Base-by-base conservation (phyloP, 2,329 filamentous ascomycete species). In the Fusarium lateritium region DNA sequence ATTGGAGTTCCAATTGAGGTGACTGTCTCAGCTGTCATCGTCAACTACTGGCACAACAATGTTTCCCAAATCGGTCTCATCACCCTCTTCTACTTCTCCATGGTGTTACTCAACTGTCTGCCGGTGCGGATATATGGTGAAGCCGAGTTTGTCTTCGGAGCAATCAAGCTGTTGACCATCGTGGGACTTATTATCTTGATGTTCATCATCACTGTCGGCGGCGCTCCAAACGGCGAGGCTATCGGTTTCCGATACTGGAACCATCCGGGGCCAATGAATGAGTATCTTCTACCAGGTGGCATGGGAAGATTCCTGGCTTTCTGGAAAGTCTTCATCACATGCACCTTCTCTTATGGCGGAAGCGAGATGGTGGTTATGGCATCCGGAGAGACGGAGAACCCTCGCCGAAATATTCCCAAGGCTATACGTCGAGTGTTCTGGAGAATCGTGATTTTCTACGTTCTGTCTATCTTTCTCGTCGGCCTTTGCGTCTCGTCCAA, bases 401-500 rank as follows among this genome's bases (percentile, higher is more conserved):
- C 57, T 3, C 43, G 54, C 3, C 38, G 54, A 6, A 61, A 61
- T 5, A 61, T 61, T 2, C 58, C 58, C 59, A 90, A 89, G 79
- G 89, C 89, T 1, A 87, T 88, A 6, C 81, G 84, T 17, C 85
- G 88, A 44, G 89, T 89, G 71, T 83, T 90, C 71, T 89, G 83
- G 80, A 87, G 89, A 65, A 84, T 91, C 19, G 83, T 87, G 43
- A 73, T 90, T 69, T 91, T 91, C 77, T 91, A 91, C 76, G 86
- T 89, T 8, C 76, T 90, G n/a, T 84, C 86, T 5, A 86, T 87
- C 26, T 82, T 91, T 67, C 79, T 89, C 63, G 85, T 91, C 44
- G 88, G 89, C 53, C 83, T 88, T 72, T 82, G 90, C 56, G 86
- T 88, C 8, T 84, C 93, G 3, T 91, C 89, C 74, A 84, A 93